Evolutionary conservation across 306 rosid genomes (phyloP).

Genomic region (apple (Malus domestica)): ASM211411v1 NC_041805.1:8866001-8866500

Average conservation of each 20-base stretch:
- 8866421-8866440: constrained; percentile 93
- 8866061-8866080: not conserved
- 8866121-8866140: constrained; percentile 78
- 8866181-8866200: constrained; percentile 63
- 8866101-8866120: constrained; percentile 24
- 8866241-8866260: not conserved
- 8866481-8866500: constrained; percentile 89
- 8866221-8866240: not conserved
- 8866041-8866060: not conserved
- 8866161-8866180: constrained; percentile 55
- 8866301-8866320: not conserved
- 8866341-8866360: not conserved
- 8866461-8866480: constrained; percentile 76
- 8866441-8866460: constrained; percentile 81
- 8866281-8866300: not conserved
- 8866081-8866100: not conserved
- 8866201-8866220: constrained; percentile 64
- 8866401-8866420: constrained; percentile 74
- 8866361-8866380: not conserved
- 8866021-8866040: not conserved
- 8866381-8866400: not conserved
- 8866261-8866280: not conserved
- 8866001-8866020: not conserved
- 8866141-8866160: constrained; percentile 45
- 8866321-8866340: not conserved